Conservation (phyloP, 345 rosid species). For the Acer saccharum region DNA sequence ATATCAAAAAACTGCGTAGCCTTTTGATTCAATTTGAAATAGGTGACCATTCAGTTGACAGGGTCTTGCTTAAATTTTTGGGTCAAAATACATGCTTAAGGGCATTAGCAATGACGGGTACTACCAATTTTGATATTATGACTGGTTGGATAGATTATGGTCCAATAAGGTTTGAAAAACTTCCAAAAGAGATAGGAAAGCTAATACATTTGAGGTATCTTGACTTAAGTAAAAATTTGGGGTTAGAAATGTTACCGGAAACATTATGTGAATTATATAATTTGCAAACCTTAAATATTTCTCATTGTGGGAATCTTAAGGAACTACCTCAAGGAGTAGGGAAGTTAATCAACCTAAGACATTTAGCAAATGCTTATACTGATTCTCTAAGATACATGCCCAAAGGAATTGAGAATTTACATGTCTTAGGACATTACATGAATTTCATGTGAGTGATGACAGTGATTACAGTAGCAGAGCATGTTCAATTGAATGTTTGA, state of each 20-base stretch:
- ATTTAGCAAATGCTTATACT: background rate
- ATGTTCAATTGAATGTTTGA: no score
- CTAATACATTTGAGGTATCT: constrained; percentile 27
- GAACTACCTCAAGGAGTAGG: constrained; percentile 19
- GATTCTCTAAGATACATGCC: background rate
- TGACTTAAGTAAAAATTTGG: constrained; percentile 14
- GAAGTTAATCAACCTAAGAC: constrained; percentile 19
- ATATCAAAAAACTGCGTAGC: no score
- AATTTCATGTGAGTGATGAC: no score
- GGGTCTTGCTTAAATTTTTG: background rate
- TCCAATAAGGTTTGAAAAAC: background rate
- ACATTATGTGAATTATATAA: constrained; percentile 4
- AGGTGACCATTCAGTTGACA: no score
- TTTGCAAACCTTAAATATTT: constrained; percentile 14
- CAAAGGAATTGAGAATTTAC: constrained; percentile 15
- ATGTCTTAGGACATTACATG: background rate
- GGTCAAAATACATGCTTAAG: background rate
- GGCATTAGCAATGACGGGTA: constrained; percentile 8
- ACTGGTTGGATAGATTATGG: background rate
- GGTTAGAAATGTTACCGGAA: no score
- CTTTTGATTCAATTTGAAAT: no score
- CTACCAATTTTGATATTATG: background rate
- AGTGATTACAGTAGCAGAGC: no score
- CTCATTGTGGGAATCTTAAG: background rate
- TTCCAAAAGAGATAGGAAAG: constrained; percentile 19